Evolutionary conservation across 2,329 filamentous ascomycete genomes (phyloP).

Genomic region (Akanthomyces uredinophilus): DNA sequence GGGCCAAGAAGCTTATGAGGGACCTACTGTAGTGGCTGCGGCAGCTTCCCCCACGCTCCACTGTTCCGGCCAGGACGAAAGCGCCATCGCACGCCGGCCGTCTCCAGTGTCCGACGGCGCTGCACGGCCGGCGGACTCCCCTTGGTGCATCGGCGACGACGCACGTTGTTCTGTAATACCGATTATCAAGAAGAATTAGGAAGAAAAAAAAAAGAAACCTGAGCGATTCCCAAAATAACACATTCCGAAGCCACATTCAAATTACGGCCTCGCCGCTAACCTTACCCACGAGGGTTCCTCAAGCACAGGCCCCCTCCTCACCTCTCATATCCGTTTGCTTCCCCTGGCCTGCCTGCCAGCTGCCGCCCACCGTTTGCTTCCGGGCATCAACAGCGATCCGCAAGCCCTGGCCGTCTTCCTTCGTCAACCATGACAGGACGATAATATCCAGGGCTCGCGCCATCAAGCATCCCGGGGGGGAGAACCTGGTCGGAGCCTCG

Average conservation of each 20-base stretch:
- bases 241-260: neutral
- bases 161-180: neutral
- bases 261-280: neutral
- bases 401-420: neutral
- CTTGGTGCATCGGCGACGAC: neutral
- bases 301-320: neutral
- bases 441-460: slow-evolving; percentile 9
- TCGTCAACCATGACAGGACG: neutral
- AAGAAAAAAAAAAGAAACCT: neutral
- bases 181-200: neutral
- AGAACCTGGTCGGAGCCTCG: no score
- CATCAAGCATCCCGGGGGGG: neutral
- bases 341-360: slow-evolving; percentile 11
- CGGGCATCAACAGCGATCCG: slow-evolving; percentile 5
- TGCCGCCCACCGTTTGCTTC: slow-evolving; percentile 4
- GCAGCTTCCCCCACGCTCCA: neutral
- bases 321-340: neutral
- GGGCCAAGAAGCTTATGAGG: neutral
- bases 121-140: neutral
- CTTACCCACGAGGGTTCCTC: neutral
- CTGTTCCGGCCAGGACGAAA: neutral
- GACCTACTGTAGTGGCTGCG: neutral
- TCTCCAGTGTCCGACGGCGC: slow-evolving; percentile 11
- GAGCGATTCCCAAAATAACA: neutral
- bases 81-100: neutral